These are phyloP conservation scores for Serpula lacrymans DNA, from an alignment of 768 basidiomycete genomes.

Conservation along the genomic window DNA sequence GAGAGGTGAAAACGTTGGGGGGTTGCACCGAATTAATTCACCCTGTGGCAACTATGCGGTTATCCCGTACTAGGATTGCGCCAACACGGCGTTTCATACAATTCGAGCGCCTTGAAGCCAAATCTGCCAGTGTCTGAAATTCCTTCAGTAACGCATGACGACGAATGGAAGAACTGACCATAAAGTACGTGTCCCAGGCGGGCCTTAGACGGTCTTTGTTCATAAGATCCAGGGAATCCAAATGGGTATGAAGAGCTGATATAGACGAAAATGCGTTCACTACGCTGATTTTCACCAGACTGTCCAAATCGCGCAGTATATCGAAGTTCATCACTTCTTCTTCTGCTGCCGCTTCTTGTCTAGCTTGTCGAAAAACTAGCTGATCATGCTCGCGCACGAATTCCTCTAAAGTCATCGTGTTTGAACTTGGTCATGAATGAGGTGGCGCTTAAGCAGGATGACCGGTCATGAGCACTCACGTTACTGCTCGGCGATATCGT, in stretches of 20 bases:
- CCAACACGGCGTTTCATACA: slow-evolving; percentile 98
- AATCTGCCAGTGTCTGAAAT: slow-evolving; percentile 75
- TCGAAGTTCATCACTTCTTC: slow-evolving; percentile 12
- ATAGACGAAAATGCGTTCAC: slow-evolving; percentile 60
- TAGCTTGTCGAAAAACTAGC: slow-evolving; percentile 52
- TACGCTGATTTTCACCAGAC: slow-evolving; percentile 58
- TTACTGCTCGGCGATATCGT: slow-evolving; percentile 59
- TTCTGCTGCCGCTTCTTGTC: slow-evolving; percentile 17
- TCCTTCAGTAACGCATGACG: slow-evolving; percentile 4
- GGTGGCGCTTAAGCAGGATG: too few relatives aligned
- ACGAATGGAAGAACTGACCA: slow-evolving; percentile 51
- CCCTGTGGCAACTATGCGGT: slow-evolving; percentile 79
- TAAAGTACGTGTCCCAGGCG: slow-evolving; percentile 95
- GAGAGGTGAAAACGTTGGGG: slow-evolving; percentile 2
- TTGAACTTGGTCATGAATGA: slow-evolving; percentile 16
- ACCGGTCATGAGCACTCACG: too few relatives aligned
- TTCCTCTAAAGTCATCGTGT: slow-evolving; percentile 50
- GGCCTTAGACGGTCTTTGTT: slow-evolving; percentile 79
- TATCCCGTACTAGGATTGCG: slow-evolving; percentile 84
- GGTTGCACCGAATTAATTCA: slow-evolving; percentile 26
- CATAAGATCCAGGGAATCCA: slow-evolving; percentile 67
- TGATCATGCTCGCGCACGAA: slow-evolving; percentile 76
- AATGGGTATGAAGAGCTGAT: slow-evolving; percentile 52
- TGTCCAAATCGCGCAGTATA: slow-evolving; percentile 14
- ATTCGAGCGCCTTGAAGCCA: slow-evolving; percentile 87